Evolutionary conservation across 2,329 filamentous ascomycete species (phyloP).

Genomic region (Dactylonectria macrodidyma): DNA sequence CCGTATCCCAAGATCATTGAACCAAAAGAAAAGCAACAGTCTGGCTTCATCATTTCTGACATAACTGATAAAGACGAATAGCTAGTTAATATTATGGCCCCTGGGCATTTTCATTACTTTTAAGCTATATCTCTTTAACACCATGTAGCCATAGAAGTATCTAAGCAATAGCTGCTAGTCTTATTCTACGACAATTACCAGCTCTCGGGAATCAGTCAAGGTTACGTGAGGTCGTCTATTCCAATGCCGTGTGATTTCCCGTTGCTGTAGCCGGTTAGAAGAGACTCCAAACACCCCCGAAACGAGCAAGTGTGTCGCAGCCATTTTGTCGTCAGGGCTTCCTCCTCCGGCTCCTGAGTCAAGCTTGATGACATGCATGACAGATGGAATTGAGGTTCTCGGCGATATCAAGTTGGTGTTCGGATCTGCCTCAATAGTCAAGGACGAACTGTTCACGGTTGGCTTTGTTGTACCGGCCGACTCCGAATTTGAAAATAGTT

Average conservation of each 20-base stretch:
- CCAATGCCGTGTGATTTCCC: not conserved
- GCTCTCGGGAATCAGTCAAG: not conserved
- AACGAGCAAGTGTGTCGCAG: not conserved
- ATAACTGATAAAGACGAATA: too few species aligned
- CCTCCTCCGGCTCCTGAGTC: too few species aligned
- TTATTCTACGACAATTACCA: too few species aligned
- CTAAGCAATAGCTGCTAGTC: too few species aligned
- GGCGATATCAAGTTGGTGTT: conserved; percentile 14
- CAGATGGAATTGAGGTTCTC: conserved; percentile 17
- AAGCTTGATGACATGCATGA: not conserved
- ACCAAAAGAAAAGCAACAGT: too few species aligned
- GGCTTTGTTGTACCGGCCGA: fast-evolving
- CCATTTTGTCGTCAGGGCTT: not conserved
- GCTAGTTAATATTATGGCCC: too few species aligned
- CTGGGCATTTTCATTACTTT: too few species aligned
- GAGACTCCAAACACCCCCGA: not conserved
- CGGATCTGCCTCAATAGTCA: conserved; percentile 23
- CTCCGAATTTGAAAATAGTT: too few species aligned
- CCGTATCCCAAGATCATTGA: too few species aligned
- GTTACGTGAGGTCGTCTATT: not conserved
- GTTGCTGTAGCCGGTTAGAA: not conserved
- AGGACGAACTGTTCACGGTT: not conserved
- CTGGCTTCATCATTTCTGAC: too few species aligned
- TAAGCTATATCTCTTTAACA: too few species aligned
- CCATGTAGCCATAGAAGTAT: too few species aligned